These are phyloP conservation scores for Vaccinium macrocarpon DNA, from an alignment of 148 eudicot species.

Conservation along the genomic window DNA sequence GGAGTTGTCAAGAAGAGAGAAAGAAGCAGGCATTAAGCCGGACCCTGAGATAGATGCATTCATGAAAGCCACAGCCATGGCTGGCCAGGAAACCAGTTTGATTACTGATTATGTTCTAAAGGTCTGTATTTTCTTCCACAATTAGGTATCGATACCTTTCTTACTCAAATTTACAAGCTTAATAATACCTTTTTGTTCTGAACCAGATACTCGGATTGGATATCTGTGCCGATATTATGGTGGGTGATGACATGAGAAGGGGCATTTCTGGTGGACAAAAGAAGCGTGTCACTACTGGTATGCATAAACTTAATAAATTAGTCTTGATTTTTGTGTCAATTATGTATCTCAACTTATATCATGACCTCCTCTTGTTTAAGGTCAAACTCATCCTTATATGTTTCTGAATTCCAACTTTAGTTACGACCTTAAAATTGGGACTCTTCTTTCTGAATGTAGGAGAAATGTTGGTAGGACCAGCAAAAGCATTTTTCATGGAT, in stretches of 20 bases:
- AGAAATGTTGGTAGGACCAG: too few relatives aligned
- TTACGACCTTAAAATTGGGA: background rate
- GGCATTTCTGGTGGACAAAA: too few relatives aligned
- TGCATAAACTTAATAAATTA: too few relatives aligned
- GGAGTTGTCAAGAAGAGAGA: slow-evolving; percentile 31
- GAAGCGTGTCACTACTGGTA: too few relatives aligned
- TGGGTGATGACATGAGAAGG: too few relatives aligned
- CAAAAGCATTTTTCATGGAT: slow-evolving; percentile 13
- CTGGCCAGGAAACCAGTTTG: slow-evolving; percentile 33
- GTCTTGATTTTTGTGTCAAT: background rate
- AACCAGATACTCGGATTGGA: background rate
- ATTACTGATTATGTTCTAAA: slow-evolving; percentile 39
- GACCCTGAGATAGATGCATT: slow-evolving; percentile 35
- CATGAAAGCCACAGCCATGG: slow-evolving; percentile 31
- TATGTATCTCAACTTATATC: background rate
- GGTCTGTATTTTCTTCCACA: slow-evolving; percentile 9
- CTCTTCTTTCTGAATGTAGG: slow-evolving; percentile 2
- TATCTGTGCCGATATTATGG: too few relatives aligned
- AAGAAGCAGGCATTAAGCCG: slow-evolving; percentile 28
- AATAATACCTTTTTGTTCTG: background rate
- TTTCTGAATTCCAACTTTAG: background rate
- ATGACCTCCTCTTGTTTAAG: background rate
- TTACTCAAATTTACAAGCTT: background rate
- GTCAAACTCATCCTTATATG: background rate
- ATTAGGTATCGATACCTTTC: too few relatives aligned